Evolutionary conservation across 139 green algal genomes (phyloP).

Genomic region (Chlorella sp.): DNA sequence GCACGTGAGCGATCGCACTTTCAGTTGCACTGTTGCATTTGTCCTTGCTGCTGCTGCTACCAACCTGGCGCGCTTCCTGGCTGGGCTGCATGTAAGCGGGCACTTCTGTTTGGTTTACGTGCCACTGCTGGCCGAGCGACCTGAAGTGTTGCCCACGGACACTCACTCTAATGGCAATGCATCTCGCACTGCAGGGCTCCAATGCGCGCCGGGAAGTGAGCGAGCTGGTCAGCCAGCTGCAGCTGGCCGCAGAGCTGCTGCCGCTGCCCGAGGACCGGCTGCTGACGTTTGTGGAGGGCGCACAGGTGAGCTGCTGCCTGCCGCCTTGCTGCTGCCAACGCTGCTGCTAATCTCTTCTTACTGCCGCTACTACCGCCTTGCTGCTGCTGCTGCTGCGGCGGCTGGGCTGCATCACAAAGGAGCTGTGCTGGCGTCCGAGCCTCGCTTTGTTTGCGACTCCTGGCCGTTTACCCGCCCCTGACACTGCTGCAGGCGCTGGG

Average conservation of each 20-base stretch:
- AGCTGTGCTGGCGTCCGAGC: too few species aligned
- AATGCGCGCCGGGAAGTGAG: conserved; percentile 48
- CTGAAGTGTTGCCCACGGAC: too few species aligned
- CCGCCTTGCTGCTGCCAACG: too few species aligned
- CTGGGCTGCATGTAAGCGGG: conserved; percentile 53
- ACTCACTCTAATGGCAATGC: too few species aligned
- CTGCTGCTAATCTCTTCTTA: too few species aligned
- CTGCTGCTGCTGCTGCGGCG: too few species aligned
- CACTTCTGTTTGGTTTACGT: too few species aligned
- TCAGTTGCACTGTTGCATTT: neutral
- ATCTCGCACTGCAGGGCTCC: conserved; percentile 30
- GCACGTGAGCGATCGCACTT: conserved; percentile 26
- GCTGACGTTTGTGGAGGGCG: conserved; percentile 65
- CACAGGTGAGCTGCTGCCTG: conserved; percentile 39
- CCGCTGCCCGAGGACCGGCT: conserved; percentile 65
- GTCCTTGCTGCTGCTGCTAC: conserved; percentile 50
- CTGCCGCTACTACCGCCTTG: too few species aligned
- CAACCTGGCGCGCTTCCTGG: conserved; percentile 70
- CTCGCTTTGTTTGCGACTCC: too few species aligned
- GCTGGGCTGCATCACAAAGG: too few species aligned
- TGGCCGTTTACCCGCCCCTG: too few species aligned
- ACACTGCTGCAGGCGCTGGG: conserved; percentile 65
- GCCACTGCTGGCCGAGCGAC: too few species aligned
- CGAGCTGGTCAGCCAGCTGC: conserved; percentile 45
- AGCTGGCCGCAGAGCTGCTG: conserved; percentile 52